Conservation (phyloP, 1,139 yeast genomes). For the Protomyces macrosporus region DNA sequence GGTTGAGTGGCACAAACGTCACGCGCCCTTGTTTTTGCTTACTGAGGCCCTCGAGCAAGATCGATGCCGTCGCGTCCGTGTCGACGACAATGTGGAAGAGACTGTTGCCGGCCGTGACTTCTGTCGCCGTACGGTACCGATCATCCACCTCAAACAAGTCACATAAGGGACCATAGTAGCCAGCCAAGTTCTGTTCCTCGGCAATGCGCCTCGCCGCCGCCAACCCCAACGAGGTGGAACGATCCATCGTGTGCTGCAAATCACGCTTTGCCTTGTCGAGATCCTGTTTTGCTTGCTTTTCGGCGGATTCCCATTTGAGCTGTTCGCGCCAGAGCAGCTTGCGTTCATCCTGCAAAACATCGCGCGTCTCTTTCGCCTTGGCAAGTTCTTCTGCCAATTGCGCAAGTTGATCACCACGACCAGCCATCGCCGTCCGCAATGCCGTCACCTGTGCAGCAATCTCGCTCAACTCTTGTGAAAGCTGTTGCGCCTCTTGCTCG, state of each 20-base stretch:
- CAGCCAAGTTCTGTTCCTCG: constrained; percentile 50
- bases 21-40: constrained; percentile 72
- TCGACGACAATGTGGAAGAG: constrained; percentile 87
- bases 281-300: constrained; percentile 52
- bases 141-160: constrained; percentile 76
- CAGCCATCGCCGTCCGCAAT: constrained; percentile 21
- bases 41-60: constrained; percentile 70
- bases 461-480: constrained; percentile 37
- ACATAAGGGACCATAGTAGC: constrained; percentile 79
- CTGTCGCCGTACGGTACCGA: constrained; percentile 78
- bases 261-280: constrained; percentile 49
- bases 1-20: constrained; percentile 82
- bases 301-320: constrained; percentile 53
- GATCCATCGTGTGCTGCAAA: constrained; percentile 49
- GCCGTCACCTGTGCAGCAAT: constrained; percentile 15
- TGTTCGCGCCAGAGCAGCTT: constrained; percentile 78
- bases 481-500: constrained; percentile 38
- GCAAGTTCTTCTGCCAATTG: constrained; percentile 24
- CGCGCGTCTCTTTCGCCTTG: constrained; percentile 31
- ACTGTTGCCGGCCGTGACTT: constrained; percentile 81
- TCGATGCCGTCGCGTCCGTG: constrained; percentile 74
- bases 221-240: constrained; percentile 63
- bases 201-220: constrained; percentile 60
- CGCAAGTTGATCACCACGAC: constrained; percentile 28
- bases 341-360: constrained; percentile 55